Evolutionary conservation across 371 early-diverging fungal genomes (phyloP).

Genomic region (Batkoa obscura): DNA sequence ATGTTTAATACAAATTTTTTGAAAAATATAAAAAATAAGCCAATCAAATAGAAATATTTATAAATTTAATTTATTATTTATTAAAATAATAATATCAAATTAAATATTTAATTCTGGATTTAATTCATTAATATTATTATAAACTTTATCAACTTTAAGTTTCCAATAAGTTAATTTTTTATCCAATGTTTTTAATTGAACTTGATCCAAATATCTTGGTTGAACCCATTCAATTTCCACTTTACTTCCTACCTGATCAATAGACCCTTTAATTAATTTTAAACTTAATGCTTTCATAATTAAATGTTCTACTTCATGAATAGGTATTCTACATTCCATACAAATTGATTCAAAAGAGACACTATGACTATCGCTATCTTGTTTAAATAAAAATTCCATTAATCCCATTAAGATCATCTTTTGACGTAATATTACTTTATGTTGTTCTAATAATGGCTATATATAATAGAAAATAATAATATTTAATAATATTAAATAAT

Average conservation of each 20-base stretch:
- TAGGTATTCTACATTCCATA: constrained; percentile 61
- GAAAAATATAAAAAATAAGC: no score
- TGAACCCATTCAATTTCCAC: constrained; percentile 90
- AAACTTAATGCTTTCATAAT: constrained; percentile 92
- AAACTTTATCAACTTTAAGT: constrained; percentile 25
- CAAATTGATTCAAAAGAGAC: constrained; percentile 75
- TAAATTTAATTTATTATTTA: no score
- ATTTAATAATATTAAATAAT: background rate
- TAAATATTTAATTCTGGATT: background rate
- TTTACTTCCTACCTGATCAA: constrained; percentile 82
- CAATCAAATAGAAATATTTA: no score
- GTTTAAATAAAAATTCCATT: constrained; percentile 81
- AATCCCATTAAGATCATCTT: constrained; percentile 94
- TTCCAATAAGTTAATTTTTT: constrained; percentile 32
- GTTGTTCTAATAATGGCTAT: constrained; percentile 55
- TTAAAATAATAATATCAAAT: no score
- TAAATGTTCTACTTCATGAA: constrained; percentile 85
- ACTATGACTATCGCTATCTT: constrained; percentile 55
- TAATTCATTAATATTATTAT: background rate
- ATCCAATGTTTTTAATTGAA: constrained; percentile 64
- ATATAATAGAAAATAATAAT: constrained; percentile 2
- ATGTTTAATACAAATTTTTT: no score
- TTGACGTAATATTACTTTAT: constrained; percentile 55
- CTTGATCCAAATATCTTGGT: constrained; percentile 80
- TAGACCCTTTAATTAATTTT: constrained; percentile 77